phyloP scores from a whole-genome alignment of 1,284 basidiomycete genomes.

The Exobasidium cylindrosporum region DNA sequence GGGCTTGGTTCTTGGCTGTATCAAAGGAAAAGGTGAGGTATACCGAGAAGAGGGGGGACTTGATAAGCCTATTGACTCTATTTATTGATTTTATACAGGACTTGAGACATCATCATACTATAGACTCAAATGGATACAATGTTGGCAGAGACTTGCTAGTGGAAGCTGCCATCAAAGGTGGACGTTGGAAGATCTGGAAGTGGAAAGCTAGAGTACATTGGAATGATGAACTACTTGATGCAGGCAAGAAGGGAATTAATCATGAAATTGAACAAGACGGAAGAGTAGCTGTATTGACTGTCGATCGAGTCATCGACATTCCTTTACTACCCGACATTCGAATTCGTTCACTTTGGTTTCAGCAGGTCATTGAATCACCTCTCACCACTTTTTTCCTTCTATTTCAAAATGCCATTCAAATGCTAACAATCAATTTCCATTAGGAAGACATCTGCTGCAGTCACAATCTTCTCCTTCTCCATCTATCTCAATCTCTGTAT shows the following conservation, averaged over 20 bases:
- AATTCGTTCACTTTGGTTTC: not conserved
- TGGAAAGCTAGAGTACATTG: slow-evolving; percentile 52
- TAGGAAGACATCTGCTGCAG: too few species aligned
- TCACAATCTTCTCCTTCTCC: too few species aligned
- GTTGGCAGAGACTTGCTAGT: slow-evolving; percentile 52
- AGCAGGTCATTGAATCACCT: not conserved
- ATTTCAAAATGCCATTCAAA: not conserved
- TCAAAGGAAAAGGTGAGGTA: slow-evolving; percentile 48
- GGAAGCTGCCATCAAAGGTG: slow-evolving; percentile 40
- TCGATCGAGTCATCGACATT: slow-evolving; percentile 27
- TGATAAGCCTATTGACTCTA: not conserved
- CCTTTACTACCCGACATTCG: not conserved
- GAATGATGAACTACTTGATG: slow-evolving; percentile 46
- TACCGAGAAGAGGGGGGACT: not conserved
- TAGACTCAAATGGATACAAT: slow-evolving; percentile 54
- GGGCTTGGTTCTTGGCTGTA: slow-evolving; percentile 56
- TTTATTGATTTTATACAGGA: slow-evolving; percentile 20
- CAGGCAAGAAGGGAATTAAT: slow-evolving; percentile 50
- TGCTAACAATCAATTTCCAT: too few species aligned
- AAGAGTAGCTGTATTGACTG: slow-evolving; percentile 45
- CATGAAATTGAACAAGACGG: slow-evolving; percentile 54
- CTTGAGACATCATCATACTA: slow-evolving; percentile 48
- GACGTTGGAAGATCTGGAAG: slow-evolving; percentile 43
- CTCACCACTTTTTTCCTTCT: not conserved
- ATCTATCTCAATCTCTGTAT: too few species aligned